Evolutionary conservation across 31 red algal genomes (phyloP).

Genomic region (Odonthalia washingtoniensis): DNA sequence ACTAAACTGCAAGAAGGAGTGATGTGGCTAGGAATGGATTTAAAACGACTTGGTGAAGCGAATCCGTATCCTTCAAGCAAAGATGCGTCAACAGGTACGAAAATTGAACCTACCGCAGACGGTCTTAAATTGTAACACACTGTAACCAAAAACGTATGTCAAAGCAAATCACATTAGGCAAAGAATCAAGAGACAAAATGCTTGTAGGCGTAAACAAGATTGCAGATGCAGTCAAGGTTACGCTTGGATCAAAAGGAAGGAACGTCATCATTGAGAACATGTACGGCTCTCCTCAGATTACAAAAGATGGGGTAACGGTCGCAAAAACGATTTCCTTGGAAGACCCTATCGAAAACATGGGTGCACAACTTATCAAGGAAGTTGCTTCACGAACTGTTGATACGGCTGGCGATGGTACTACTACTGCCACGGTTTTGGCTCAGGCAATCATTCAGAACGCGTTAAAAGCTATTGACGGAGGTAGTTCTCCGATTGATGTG

Average conservation of each 20-base stretch:
- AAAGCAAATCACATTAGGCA: too few relatives aligned
- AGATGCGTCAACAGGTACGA: too few relatives aligned
- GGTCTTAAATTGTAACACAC: too few relatives aligned
- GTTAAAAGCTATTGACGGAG: slow-evolving; percentile 63
- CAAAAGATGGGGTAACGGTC: slow-evolving; percentile 83
- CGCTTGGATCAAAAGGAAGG: slow-evolving; percentile 82
- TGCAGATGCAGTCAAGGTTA: slow-evolving; percentile 80
- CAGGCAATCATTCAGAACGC: slow-evolving; percentile 74
- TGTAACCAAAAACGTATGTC: too few relatives aligned
- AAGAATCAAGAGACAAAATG: slow-evolving; percentile 95
- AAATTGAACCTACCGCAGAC: too few relatives aligned
- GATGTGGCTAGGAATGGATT: too few relatives aligned
- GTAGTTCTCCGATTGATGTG: slow-evolving; percentile 74
- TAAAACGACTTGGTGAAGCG: too few relatives aligned
- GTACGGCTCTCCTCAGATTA: slow-evolving; percentile 73
- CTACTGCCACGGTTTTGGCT: slow-evolving; percentile 82
- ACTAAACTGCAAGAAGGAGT: too few relatives aligned
- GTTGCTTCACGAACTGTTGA: slow-evolving; percentile 73
- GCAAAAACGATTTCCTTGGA: slow-evolving; percentile 72
- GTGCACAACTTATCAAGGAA: slow-evolving; percentile 60
- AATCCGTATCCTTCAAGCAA: too few relatives aligned
- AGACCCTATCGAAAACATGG: slow-evolving; percentile 63
- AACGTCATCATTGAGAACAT: slow-evolving; percentile 82
- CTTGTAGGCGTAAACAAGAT: slow-evolving; percentile 87
- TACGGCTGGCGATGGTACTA: slow-evolving; percentile 88